Conservation (phyloP, 768 basidiomycete genomes). For the Podaxis sp. region DNA sequence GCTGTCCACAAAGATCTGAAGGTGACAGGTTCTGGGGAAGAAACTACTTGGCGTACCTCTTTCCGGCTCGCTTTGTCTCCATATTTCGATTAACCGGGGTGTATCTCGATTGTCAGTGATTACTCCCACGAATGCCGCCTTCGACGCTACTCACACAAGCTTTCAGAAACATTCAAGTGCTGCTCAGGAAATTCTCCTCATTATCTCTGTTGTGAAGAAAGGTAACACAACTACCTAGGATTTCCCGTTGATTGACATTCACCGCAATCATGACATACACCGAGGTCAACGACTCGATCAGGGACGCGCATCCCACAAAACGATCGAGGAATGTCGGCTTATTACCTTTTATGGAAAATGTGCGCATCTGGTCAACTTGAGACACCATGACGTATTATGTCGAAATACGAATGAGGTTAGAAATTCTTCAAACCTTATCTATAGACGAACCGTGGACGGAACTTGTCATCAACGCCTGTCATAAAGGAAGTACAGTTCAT, state of each 20-base stretch:
- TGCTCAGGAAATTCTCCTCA: neutral
- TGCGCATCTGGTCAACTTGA: conserved; percentile 5
- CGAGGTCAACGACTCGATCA: neutral
- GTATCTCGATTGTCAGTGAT: neutral
- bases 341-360: conserved; percentile 8
- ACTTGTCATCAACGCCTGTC: neutral
- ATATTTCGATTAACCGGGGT: neutral
- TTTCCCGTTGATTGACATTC: neutral
- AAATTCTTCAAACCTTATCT: neutral
- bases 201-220: neutral
- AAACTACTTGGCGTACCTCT: neutral
- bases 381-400: conserved; percentile 13
- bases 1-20: neutral
- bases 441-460: neutral
- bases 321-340: conserved; percentile 6
- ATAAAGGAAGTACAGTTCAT: neutral
- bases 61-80: neutral
- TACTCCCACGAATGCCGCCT: neutral
- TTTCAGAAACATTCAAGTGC: neutral
- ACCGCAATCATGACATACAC: neutral
- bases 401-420: neutral
- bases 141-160: neutral
- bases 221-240: neutral
- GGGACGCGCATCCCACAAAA: neutral
- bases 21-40: neutral